Percentiles rank a stretch among this genome's conserved stretches.
These are phyloP conservation scores for Alternaria postmessia DNA, from an alignment of 2,329 filamentous ascomycete species.

Conservation along the genomic window DNA sequence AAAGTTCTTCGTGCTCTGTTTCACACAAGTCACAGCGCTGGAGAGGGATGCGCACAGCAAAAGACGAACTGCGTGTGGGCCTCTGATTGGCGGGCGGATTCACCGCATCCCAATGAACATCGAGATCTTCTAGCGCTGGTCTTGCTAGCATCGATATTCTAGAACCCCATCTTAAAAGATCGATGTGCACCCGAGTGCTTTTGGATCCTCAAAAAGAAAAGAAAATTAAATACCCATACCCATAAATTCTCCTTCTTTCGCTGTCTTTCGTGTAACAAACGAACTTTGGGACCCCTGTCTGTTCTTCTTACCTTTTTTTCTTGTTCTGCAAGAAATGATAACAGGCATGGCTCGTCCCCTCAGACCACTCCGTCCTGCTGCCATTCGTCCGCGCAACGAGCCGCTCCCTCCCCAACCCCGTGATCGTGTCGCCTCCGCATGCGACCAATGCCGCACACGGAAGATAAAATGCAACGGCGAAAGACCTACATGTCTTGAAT, in stretches of 20 bases:
- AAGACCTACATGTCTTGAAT: slow-evolving; percentile 10
- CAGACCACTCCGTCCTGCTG: slow-evolving; percentile 14
- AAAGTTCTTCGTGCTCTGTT: too few species aligned
- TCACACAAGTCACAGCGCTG: too few species aligned
- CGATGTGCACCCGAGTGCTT: too few species aligned
- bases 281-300: too few species aligned
- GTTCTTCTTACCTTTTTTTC: too few species aligned
- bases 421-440: slow-evolving; percentile 16
- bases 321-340: too few species aligned
- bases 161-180: not conserved
- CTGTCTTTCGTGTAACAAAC: not conserved
- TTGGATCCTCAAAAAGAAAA: not conserved
- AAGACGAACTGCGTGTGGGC: not conserved
- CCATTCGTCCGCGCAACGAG: slow-evolving; percentile 7
- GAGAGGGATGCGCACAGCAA: too few species aligned
- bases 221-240: not conserved
- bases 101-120: slow-evolving; percentile 8
- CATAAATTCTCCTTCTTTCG: not conserved
- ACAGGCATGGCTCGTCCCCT: slow-evolving; percentile 1
- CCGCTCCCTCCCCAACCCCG: slow-evolving; percentile 6
- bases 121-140: not conserved
- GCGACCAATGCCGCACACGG: slow-evolving; percentile 14
- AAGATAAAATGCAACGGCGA: slow-evolving; percentile 20
- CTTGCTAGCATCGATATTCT: not conserved
- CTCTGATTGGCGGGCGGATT: slow-evolving; percentile 1